Base-by-base conservation (phyloP, 768 basidiomycete genomes). In the Clitopilus passeckerianus region DNA sequence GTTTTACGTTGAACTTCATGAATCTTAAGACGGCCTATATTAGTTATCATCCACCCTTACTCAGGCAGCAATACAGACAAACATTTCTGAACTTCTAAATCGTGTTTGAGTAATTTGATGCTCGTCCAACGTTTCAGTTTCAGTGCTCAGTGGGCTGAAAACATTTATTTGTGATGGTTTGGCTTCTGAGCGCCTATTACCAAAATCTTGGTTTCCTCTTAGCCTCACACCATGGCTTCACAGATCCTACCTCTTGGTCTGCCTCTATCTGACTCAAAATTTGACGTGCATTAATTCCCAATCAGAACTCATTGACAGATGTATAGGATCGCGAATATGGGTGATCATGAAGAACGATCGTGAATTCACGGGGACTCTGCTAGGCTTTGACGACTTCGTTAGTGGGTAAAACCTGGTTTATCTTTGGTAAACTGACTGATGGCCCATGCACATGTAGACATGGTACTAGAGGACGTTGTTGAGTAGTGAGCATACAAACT, bases 331-430 rank as follows among this genome's bases (percentile, higher is more conserved):
- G 34, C 85, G 86, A 54, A 95, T 98, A 69, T 97, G 94, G 93
- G 96, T 98, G 67, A 86, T 98, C 71, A 98, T 97, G 93, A 98
- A 98, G 78, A 88, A 83, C 66, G 95, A 99, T 62, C 89, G 94
- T 52, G 96, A 99, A 76, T 99, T 98, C 75, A 92, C 91, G 22
- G 96, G 96, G 10, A 97, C 87, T 2, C 79, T 99, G 43, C 81
- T 96, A 34, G 96, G 96, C 1, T 99, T 99, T 67, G 96, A 99
- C 71, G 96, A 99, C 75, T 99, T 96, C 73, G 96, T 99, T 73
- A 99, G 96, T 98, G 72, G 83, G 96, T 95, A 41, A 41, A 15
- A 14, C 30, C 27, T 18, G n/a, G 54, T 34, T 61, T 24, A 35
- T 27, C 60, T 58, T 46, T 23, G 34, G 34, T 12, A 50, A 1